Percentiles rank a stretch among this genome's conserved stretches.
Conservation (phyloP, 108 stramenopile species). For the Nitzschia sp. region DNA sequence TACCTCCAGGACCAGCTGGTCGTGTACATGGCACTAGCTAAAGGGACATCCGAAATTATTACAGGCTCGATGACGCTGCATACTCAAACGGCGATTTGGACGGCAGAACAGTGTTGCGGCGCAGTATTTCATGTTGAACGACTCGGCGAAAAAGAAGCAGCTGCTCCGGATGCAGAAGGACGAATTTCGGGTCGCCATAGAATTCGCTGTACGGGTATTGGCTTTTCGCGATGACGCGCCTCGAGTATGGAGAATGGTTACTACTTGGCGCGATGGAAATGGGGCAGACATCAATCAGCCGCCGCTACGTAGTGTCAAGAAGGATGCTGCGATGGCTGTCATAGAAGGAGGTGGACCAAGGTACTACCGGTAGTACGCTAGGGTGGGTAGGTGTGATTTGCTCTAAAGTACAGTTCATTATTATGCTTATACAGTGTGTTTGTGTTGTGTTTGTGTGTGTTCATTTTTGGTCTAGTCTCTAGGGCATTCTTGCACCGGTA, state of each 20-base stretch:
- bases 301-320: no score
- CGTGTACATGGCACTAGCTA: slow-evolving; percentile 68
- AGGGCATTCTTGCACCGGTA: slow-evolving; percentile 4
- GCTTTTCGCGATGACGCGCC: slow-evolving; percentile 4
- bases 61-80: slow-evolving; percentile 63
- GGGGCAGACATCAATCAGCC: background rate
- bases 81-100: slow-evolving; percentile 65
- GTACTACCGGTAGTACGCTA: no score
- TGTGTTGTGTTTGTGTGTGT: no score
- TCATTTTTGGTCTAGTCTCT: background rate
- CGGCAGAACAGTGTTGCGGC: slow-evolving; percentile 43
- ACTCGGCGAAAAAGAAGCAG: slow-evolving; percentile 4
- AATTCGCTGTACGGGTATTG: slow-evolving; percentile 50
- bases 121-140: slow-evolving; percentile 43
- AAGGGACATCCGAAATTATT: slow-evolving; percentile 56
- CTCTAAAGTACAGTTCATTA: background rate
- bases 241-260: no score
- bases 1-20: slow-evolving; percentile 77
- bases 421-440: background rate
- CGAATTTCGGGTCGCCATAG: slow-evolving; percentile 42
- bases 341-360: no score
- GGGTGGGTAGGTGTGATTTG: no score
- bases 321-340: no score
- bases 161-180: slow-evolving; percentile 34
- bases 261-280: no score